Percentiles rank a stretch among this genome's conserved stretches.
Conservation (phyloP, 2,329 filamentous ascomycete species). For the Talaromyces sp. region DNA sequence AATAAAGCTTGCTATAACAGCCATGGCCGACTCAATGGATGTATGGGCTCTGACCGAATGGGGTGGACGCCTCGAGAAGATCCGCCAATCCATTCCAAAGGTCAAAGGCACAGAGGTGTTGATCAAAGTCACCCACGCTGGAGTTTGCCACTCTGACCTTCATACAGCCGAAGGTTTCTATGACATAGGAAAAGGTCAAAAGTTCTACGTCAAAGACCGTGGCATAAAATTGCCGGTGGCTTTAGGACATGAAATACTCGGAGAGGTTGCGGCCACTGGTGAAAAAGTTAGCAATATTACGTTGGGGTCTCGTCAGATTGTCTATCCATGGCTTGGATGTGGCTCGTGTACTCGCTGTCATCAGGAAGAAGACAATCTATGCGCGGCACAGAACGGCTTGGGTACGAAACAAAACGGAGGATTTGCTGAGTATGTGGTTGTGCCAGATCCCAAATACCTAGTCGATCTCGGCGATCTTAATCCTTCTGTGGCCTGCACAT, state of each 20-base stretch:
- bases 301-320: not conserved
- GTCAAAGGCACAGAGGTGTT: not conserved
- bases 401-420: not conserved
- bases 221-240: not conserved
- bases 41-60: not conserved
- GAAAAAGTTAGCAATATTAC: not conserved
- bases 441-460: not conserved
- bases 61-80: not conserved
- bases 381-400: not conserved
- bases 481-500: not conserved
- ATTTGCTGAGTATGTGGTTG: not conserved
- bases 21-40: not conserved
- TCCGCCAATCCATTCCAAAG: not conserved
- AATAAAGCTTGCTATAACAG: too few species aligned
- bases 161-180: not conserved
- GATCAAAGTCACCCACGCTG: not conserved
- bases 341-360: not conserved
- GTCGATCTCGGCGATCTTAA: not conserved
- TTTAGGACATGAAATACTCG: not conserved
- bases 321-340: not conserved
- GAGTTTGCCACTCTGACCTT: not conserved
- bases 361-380: not conserved
- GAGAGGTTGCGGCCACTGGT: not conserved
- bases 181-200: not conserved
- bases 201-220: not conserved